phyloP scores from a whole-genome alignment of 306 rosid genomes.

The Rubus idaeus region DNA sequence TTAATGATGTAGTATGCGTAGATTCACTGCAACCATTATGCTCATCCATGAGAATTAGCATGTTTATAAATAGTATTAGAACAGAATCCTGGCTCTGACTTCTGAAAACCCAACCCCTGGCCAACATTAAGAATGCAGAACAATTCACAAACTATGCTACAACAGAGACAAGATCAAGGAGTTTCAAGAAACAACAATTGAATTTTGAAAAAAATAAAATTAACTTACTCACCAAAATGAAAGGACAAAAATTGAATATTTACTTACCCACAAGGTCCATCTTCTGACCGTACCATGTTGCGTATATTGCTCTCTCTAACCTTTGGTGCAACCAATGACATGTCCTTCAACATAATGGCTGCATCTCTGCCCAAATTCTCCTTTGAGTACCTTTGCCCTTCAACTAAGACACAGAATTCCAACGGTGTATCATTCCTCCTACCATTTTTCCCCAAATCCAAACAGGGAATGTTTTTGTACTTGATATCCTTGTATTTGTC shows the following conservation, averaged over 20 bases:
- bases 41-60: neutral
- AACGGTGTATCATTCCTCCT: conserved; percentile 60
- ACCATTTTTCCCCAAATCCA: conserved; percentile 59
- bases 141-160: neutral
- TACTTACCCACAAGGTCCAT: conserved; percentile 77
- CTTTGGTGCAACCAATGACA: conserved; percentile 44
- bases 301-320: conserved; percentile 42
- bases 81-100: neutral
- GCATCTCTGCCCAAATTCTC: conserved; percentile 45
- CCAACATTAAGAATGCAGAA: neutral
- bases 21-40: neutral
- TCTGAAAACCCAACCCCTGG: neutral
- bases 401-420: conserved; percentile 73
- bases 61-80: neutral
- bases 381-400: conserved; percentile 69
- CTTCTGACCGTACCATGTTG: conserved; percentile 49
- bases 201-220: neutral
- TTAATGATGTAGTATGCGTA: neutral
- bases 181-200: neutral
- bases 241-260: neutral
- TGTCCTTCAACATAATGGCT: conserved; percentile 35
- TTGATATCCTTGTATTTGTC: conserved; percentile 53
- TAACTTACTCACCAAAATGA: neutral
- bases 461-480: conserved; percentile 61
- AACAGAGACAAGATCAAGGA: neutral